Base-by-base conservation (phyloP, 495 filamentous ascomycete genomes). In the Viridothelium virens region DNA sequence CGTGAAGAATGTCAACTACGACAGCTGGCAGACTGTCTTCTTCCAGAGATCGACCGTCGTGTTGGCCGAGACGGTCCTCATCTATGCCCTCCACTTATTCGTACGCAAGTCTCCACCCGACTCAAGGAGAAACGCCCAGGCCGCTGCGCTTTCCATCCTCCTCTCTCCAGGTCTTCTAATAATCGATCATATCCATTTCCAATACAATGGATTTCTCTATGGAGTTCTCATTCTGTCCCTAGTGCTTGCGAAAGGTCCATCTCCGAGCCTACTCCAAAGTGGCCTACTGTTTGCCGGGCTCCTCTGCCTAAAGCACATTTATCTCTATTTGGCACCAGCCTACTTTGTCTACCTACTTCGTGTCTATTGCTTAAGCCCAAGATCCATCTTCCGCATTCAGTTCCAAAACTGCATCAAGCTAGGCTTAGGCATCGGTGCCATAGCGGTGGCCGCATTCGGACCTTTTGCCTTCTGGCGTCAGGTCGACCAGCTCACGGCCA, bases 151-250 rank as follows among this genome's bases (percentile, higher is more conserved):
- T 46, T 96, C 93, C 0, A 87, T 98, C 63, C 78, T 97, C 16
- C 83, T 97, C 39, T 96, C 92, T 2, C 94, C 94, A 2, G 94
- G 93, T 38, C 84, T 98, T 11, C 80, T 98, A 59, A 96, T 98
- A 72, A 97, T 98, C 75, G 94, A 98, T 73, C 94, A 98, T 74
- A 95, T 98, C 68, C 94, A 98, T 75, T 98, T 98, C 77, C 94
- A 98, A 78, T 97, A 98, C 80, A 98, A 98, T 77, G 94, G 94
- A 63, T 92, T 92, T 77, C 83, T 98, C 73, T 97, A 96, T 72
- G 94, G 94, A 16, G 78, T 97, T 41, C 77, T 98, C 47, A 83
- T 97, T 33, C 78, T 92, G 39, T 97, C 93, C 0, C 80, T 98
- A 37, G 89, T 95, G 0, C 76, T 92, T 65, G 91, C 90, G 2